Evolutionary conservation across 345 rosid genomes (phyloP).

Genomic region (Physaria fendleri): DNA sequence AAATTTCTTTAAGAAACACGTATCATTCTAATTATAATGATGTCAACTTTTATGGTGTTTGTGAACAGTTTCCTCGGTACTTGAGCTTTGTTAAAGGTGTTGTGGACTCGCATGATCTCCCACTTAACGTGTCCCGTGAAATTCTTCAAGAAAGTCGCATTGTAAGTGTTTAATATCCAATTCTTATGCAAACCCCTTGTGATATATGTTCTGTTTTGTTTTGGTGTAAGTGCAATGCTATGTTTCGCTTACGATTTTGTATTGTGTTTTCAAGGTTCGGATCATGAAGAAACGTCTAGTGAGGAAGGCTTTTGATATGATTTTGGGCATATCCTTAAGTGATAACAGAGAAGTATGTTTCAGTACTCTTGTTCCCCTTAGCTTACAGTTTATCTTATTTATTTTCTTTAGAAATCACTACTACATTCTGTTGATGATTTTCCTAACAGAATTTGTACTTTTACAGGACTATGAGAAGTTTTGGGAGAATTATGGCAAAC

Average conservation of each 20-base stretch:
- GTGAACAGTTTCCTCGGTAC: conserved; percentile 79
- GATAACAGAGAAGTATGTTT: conserved; percentile 72
- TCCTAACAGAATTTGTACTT: conserved; percentile 5
- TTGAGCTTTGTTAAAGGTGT: conserved; percentile 96
- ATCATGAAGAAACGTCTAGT: conserved; percentile 93
- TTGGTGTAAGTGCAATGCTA: background rate
- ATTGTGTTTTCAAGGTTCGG: conserved; percentile 53
- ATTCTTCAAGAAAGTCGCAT: conserved; percentile 98
- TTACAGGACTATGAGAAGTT: conserved; percentile 86
- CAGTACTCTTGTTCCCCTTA: background rate
- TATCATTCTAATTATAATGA: background rate
- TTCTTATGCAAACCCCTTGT: background rate
- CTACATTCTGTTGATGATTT: background rate
- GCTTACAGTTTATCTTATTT: background rate
- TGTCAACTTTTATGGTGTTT: background rate
- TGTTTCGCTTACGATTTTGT: background rate
- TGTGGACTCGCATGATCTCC: conserved; percentile 96
- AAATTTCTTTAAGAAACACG: background rate
- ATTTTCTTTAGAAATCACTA: background rate
- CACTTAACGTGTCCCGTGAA: conserved; percentile 94
- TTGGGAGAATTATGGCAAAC: conserved; percentile 92
- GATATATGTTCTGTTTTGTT: background rate
- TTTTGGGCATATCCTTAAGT: conserved; percentile 82
- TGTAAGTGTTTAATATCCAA: conserved; percentile 35
- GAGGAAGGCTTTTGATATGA: conserved; percentile 92